Conservation (phyloP, 179 eudicot genomes). For the Beta lomatogona region DNA sequence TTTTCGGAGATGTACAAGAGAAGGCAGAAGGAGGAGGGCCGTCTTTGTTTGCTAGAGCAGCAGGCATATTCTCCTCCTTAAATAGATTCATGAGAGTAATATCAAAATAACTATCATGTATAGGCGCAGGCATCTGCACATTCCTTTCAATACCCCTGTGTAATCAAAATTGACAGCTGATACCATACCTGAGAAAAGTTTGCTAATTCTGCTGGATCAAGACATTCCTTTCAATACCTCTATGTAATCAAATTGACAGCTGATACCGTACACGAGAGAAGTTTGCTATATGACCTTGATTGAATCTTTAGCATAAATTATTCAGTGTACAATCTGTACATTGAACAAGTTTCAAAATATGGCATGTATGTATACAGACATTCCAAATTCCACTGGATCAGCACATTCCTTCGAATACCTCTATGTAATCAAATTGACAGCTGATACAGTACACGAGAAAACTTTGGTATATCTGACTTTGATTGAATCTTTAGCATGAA, state of each 20-base stretch:
- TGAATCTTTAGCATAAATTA: not conserved
- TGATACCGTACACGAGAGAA: too few species aligned
- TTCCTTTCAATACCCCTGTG: not conserved
- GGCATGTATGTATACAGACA: not conserved
- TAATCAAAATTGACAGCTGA: too few species aligned
- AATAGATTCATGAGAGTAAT: conserved; percentile 84
- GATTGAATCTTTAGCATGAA: not conserved
- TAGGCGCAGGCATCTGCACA: not conserved
- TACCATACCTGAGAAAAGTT: too few species aligned
- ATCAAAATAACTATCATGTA: conserved; percentile 45
- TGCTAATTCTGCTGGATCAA: not conserved
- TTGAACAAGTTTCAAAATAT: not conserved
- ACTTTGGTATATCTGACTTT: not conserved
- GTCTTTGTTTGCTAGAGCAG: conserved; percentile 71
- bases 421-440: conserved; percentile 3
- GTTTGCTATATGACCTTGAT: too few species aligned
- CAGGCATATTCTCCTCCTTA: conserved; percentile 77
- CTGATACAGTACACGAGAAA: not conserved
- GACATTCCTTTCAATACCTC: conserved; percentile 7
- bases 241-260: too few species aligned
- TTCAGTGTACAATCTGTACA: not conserved
- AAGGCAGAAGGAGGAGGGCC: conserved; percentile 61
- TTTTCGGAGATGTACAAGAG: conserved; percentile 70
- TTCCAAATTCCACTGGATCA: conserved; percentile 9
- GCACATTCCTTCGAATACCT: conserved; percentile 5